These are phyloP conservation scores for Cucumis sativus DNA, from an alignment of 306 rosid species.

Conservation along the genomic window Cucumber_9930_V3 NC_026657.2:6467501-6468000, in stretches of 20 bases:
- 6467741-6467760: too few species aligned
- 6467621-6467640: background rate
- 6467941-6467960: conserved; percentile 92
- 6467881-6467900: conserved; percentile 18
- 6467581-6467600: background rate
- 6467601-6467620: background rate
- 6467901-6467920: conserved; percentile 41
- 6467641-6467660: background rate
- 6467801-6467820: background rate
- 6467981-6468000: conserved; percentile 30
- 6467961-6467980: conserved; percentile 48
- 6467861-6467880: background rate
- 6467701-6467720: background rate
- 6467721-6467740: background rate
- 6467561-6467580: background rate
- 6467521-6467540: background rate
- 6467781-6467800: background rate
- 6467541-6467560: background rate
- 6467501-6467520: background rate
- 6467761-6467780: background rate
- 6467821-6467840: background rate
- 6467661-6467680: background rate
- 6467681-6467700: background rate
- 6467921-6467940: conserved; percentile 89
- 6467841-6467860: background rate